phyloP scores from a whole-genome alignment of 306 rosid genomes.

The Canavalia ensiformis region DNA sequence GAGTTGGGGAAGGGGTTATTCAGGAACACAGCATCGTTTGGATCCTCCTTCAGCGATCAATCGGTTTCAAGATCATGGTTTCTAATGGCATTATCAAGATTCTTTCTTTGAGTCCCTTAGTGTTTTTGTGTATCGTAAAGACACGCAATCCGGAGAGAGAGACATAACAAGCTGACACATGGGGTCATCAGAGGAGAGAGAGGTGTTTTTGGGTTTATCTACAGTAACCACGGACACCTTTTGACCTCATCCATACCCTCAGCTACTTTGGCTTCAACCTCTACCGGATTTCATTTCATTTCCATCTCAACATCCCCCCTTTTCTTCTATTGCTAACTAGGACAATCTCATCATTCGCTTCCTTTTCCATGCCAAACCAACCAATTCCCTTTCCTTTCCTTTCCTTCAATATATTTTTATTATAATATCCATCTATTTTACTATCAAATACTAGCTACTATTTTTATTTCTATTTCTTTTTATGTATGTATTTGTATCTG shows the following conservation, averaged over 20 bases:
- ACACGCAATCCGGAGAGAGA: constrained; percentile 59
- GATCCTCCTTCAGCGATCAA: constrained; percentile 71
- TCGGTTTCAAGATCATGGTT: constrained; percentile 85
- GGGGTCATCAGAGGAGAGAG: constrained; percentile 58
- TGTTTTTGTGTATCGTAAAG: constrained; percentile 48
- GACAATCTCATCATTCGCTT: constrained; percentile 47
- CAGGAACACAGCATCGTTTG: constrained; percentile 64
- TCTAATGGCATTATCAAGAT: constrained; percentile 54
- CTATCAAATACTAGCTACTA: too few species aligned
- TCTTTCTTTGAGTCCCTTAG: constrained; percentile 39
- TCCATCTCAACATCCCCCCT: constrained; percentile 42
- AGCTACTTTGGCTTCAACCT: constrained; percentile 87
- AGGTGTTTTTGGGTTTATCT: constrained; percentile 54
- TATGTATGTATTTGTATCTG: neutral
- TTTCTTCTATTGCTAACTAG: constrained; percentile 48
- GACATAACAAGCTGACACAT: constrained; percentile 74
- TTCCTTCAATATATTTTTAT: neutral
- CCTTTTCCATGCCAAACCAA: constrained; percentile 63
- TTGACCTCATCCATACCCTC: constrained; percentile 72
- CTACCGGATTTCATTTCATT: neutral
- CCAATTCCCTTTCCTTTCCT: neutral
- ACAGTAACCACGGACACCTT: constrained; percentile 66
- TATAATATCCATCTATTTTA: neutral
- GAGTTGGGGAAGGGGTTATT: constrained; percentile 62
- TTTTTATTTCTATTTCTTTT: neutral